Evolutionary conservation across 768 basidiomycete genomes (phyloP), one percentile per base, ranked within the genome.

Genomic region (Mycena kentingensis): DNA sequence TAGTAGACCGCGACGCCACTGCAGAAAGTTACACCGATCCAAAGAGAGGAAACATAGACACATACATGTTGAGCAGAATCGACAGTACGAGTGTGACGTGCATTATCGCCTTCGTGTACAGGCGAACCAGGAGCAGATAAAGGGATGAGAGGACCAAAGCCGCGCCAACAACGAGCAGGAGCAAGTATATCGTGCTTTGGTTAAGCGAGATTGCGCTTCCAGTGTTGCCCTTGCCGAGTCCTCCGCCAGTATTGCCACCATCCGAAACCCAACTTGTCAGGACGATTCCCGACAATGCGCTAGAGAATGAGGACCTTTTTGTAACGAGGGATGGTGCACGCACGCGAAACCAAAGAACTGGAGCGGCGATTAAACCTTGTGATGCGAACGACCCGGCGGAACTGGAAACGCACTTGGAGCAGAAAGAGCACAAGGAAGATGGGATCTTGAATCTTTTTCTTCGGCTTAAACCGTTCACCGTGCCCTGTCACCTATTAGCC

Each of bases 51-150:
- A 19, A 28, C 35, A 32, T 52, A 56, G 29, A 12, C 18, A 71
- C 81, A 51, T 63, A 85, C 85, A 87, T 81, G 62, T 87, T 87
- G 49, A 87, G 67, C 18, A 76, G 31, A 26, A 86, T 83, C 5
- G 82, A 80, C 18, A 87, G 70, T 26, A 88, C 67, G 7, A 89
- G 76, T 3, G 87, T 88, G 24, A 88, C 78, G 60, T 89, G 90
- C 82, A 91, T 89, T 61, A 93, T 86, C 11, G 77, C 64, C 57
- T 73, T 83, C 31, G 90, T 91, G 69, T 91, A 90, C 2, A 77
- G 70, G 24, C 90, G 83, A 18, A 84, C 78, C 53, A 92, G 73
- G 69, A 88, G 75, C 39, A 93, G 77, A 63, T 88, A 92, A 10
- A 78, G 35, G 2, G 77, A 69, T 7, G 90, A 88, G 15, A 93